A percentile compares a stretch with the other conserved stretches of the same genome.
phyloP scores from a whole-genome alignment of 2,329 filamentous ascomycete species.

The Microdochium paspali region DNA sequence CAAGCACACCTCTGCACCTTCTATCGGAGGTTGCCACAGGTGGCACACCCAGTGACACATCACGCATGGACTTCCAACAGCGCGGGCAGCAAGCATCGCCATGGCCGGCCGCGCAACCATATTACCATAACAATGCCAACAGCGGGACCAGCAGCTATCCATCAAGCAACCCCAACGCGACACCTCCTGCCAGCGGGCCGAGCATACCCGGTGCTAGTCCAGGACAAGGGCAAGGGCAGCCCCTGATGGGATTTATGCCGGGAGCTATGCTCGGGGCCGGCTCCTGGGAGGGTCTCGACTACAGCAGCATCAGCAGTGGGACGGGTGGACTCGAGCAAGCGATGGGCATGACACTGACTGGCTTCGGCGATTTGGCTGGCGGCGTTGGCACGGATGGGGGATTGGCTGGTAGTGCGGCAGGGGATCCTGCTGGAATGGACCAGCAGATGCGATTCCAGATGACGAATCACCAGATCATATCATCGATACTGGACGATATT shows the following conservation, averaged over 20 bases:
- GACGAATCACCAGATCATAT: too few species aligned
- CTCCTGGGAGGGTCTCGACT: conserved; percentile 23
- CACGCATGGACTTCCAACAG: conserved; percentile 7
- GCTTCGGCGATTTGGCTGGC: conserved; percentile 14
- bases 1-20: conserved; percentile 44
- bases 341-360: conserved; percentile 31
- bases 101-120: conserved; percentile 10
- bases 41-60: conserved; percentile 23
- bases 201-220: background rate
- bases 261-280: background rate
- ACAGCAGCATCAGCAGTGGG: conserved; percentile 19
- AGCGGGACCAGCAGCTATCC: conserved; percentile 5
- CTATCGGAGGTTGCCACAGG: conserved; percentile 45
- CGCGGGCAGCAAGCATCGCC: conserved; percentile 7
- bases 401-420: background rate
- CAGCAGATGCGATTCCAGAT: too few species aligned
- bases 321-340: conserved; percentile 29
- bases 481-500: background rate
- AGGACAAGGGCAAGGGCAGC: background rate
- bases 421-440: background rate
- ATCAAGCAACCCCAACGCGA: conserved; percentile 4
- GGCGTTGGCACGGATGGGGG: background rate
- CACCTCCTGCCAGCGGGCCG: background rate
- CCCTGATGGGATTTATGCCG: background rate
- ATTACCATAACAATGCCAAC: conserved; percentile 11